Percentiles rank a stretch among this genome's conserved stretches.
Evolutionary conservation across 177 flowering plant genomes (phyloP).

Genomic region (Telopea speciosissima): DNA sequence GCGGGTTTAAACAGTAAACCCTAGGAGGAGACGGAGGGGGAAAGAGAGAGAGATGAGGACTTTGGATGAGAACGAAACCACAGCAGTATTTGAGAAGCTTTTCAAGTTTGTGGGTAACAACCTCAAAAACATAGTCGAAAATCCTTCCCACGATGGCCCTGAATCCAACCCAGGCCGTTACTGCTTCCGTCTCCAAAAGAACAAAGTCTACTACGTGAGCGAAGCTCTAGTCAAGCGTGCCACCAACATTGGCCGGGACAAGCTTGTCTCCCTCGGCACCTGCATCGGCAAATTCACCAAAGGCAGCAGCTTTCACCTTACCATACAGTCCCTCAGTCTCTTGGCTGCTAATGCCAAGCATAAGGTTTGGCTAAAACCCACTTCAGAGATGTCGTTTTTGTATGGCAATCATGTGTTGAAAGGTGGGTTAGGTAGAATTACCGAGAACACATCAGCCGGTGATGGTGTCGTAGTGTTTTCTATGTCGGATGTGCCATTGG

Average conservation of each 20-base stretch:
- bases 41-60: conserved; percentile 42
- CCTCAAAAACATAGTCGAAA: conserved; percentile 64
- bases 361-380: conserved; percentile 78
- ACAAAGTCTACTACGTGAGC: conserved; percentile 52
- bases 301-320: conserved; percentile 49
- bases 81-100: conserved; percentile 60
- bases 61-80: conserved; percentile 59
- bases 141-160: conserved; percentile 61
- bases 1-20: neutral
- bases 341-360: conserved; percentile 60
- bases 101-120: conserved; percentile 66
- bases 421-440: conserved; percentile 34
- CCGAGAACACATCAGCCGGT: conserved; percentile 45
- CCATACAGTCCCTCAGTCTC: conserved; percentile 38
- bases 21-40: neutral
- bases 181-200: conserved; percentile 67
- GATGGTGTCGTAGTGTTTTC: conserved; percentile 71
- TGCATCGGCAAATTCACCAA: conserved; percentile 73
- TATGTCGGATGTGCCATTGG: conserved; percentile 66
- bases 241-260: conserved; percentile 51
- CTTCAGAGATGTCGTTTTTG: conserved; percentile 69
- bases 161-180: conserved; percentile 47
- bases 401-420: conserved; percentile 43
- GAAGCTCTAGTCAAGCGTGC: conserved; percentile 67
- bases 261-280: conserved; percentile 53